Conservation (phyloP, 202 grass and related monocot species). For the Bolboschoenoplectus hybrid region DNA sequence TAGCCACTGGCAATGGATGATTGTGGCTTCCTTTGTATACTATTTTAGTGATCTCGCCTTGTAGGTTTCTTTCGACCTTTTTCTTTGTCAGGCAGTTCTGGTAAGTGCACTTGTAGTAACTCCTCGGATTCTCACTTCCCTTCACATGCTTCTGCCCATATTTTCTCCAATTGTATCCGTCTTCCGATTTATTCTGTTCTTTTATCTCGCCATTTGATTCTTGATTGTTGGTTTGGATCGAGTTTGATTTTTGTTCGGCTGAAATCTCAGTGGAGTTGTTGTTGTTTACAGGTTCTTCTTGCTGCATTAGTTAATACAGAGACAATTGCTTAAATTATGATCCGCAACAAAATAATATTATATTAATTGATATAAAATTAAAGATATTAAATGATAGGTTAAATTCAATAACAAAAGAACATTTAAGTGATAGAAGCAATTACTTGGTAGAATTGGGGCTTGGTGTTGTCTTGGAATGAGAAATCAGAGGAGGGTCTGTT, state of each 20-base stretch:
- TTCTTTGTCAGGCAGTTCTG: conserved; percentile 82
- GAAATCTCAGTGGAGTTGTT: conserved; percentile 37
- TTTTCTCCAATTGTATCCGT: conserved; percentile 94
- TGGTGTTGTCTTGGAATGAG: conserved; percentile 49
- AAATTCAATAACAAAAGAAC: neutral
- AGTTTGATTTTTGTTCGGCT: conserved; percentile 4
- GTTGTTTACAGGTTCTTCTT: neutral
- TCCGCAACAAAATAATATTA: neutral
- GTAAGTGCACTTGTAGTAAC: conserved; percentile 97
- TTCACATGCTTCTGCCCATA: conserved; percentile 95
- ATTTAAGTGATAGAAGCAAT: neutral
- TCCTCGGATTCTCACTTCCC: conserved; percentile 90
- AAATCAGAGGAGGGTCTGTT: conserved; percentile 43
- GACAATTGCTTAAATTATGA: neutral
- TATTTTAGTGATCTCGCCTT: conserved; percentile 85
- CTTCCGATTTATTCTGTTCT: conserved; percentile 48
- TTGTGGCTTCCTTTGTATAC: conserved; percentile 94
- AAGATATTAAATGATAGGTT: neutral
- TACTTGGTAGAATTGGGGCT: conserved; percentile 38
- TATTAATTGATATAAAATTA: conserved; percentile 14
- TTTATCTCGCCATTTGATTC: conserved; percentile 30
- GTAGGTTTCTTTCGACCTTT: conserved; percentile 75
- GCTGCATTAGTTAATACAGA: neutral
- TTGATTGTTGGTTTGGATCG: conserved; percentile 24
- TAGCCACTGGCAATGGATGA: conserved; percentile 45